phyloP scores from a whole-genome alignment of 2,329 filamentous ascomycete species.

The Fusarium keratoplasticum region DNA sequence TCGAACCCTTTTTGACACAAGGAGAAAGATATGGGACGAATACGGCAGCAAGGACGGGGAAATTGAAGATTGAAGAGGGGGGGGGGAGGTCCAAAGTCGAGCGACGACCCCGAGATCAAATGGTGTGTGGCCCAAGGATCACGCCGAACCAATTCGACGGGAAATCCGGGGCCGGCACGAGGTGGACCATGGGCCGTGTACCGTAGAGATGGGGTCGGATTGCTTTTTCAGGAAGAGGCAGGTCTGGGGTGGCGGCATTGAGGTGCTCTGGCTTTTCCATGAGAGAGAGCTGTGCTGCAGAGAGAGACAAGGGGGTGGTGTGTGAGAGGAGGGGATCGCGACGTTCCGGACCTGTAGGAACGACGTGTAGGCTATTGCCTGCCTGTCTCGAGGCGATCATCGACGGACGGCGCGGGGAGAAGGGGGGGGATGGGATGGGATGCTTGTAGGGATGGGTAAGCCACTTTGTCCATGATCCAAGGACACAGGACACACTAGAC shows the following conservation, averaged over 20 bases:
- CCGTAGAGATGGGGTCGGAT: slow-evolving; percentile 16
- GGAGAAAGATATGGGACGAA: slow-evolving; percentile 6
- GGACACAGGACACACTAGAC: not conserved
- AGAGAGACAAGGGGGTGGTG: not conserved
- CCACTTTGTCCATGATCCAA: slow-evolving; percentile 1
- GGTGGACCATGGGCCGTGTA: slow-evolving; percentile 4
- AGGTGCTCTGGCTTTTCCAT: not conserved
- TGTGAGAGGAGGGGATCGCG: not conserved
- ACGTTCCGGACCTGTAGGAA: not conserved
- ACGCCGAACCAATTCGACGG: slow-evolving; percentile 45
- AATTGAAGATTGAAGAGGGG: slow-evolving; percentile 23
- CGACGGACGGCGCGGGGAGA: not conserved
- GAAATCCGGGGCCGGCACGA: slow-evolving; percentile 44
- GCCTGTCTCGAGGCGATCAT: not conserved
- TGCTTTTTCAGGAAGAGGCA: slow-evolving; percentile 33
- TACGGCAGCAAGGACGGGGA: slow-evolving; percentile 1
- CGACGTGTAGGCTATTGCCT: not conserved
- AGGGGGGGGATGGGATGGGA: not conserved
- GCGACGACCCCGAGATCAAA: slow-evolving; percentile 18
- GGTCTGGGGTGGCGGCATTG: slow-evolving; percentile 9
- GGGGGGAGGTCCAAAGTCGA: slow-evolving; percentile 23
- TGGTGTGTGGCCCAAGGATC: slow-evolving; percentile 37
- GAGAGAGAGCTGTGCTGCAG: not conserved
- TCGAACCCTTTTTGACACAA: slow-evolving; percentile 1
- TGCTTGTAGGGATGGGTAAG: not conserved